phyloP scores from a whole-genome alignment of 208 protist species.

The Phytomonas sp. region DNA sequence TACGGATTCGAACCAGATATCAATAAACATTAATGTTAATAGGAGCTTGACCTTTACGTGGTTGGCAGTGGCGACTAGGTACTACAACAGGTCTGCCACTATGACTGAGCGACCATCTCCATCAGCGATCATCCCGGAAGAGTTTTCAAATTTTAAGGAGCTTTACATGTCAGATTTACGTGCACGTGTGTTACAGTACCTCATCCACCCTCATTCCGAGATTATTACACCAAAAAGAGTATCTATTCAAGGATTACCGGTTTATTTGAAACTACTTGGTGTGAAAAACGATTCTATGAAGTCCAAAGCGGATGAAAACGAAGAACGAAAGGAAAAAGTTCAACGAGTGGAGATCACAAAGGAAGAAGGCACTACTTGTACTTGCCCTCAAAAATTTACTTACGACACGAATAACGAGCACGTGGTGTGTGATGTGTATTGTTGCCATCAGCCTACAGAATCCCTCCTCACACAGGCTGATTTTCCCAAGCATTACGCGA shows the following conservation, averaged over 20 bases:
- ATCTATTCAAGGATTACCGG: not conserved
- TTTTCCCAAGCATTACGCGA: constrained; percentile 52
- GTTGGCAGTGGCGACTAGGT: constrained; percentile 58
- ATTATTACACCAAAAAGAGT: constrained; percentile 5
- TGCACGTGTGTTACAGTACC: constrained; percentile 58
- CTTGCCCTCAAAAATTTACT: constrained; percentile 34
- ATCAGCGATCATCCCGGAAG: constrained; percentile 51
- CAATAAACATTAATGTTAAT: constrained; percentile 76
- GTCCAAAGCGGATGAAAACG: not conserved
- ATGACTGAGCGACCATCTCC: constrained; percentile 11
- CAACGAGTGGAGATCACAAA: not conserved
- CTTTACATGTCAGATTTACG: constrained; percentile 83
- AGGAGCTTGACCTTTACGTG: constrained; percentile 82
- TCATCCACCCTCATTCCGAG: constrained; percentile 25
- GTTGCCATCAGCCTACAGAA: constrained; percentile 49
- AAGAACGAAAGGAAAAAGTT: not conserved
- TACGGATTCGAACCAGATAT: constrained; percentile 55
- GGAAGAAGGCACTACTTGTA: not conserved
- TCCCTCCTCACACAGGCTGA: constrained; percentile 30
- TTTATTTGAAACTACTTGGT: constrained; percentile 1
- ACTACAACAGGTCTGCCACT: constrained; percentile 42
- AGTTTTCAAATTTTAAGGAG: constrained; percentile 83
- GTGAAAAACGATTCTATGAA: not conserved
- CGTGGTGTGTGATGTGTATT: constrained; percentile 58
- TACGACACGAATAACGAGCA: constrained; percentile 54